phyloP scores from a whole-genome alignment of 208 protist species.

The Eutreptiella sp. region DNA sequence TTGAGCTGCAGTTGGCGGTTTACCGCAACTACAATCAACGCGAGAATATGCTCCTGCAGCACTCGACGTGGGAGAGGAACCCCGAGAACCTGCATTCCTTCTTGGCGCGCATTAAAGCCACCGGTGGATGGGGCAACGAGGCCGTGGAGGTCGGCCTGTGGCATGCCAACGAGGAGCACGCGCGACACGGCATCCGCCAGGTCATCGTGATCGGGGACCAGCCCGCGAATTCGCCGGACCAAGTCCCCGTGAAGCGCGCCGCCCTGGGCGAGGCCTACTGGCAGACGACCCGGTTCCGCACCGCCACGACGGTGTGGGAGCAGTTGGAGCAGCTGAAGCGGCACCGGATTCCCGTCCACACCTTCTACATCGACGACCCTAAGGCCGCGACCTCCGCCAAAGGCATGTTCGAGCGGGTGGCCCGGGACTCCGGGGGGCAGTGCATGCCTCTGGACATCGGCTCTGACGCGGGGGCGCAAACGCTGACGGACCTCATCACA shows the following conservation, averaged over 20 bases:
- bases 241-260: not conserved
- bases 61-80: slow-evolving; percentile 18
- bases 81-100: slow-evolving; percentile 13
- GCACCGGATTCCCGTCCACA: slow-evolving; percentile 6
- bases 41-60: slow-evolving; percentile 18
- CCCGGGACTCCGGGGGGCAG: not conserved
- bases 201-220: slow-evolving; percentile 23
- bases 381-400: no score
- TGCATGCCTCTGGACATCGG: not conserved
- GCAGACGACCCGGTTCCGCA: no score
- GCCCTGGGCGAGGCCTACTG: no score
- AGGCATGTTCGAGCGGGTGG: slow-evolving; percentile 2
- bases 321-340: not conserved
- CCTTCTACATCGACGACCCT: slow-evolving; percentile 2
- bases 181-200: slow-evolving; percentile 3
- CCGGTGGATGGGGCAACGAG: slow-evolving; percentile 27
- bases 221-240: slow-evolving; percentile 1
- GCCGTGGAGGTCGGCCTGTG: slow-evolving; percentile 26
- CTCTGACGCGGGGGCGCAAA: not conserved
- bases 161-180: slow-evolving; percentile 25
- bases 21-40: slow-evolving; percentile 29
- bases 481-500: not conserved
- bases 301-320: not conserved
- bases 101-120: slow-evolving; percentile 1
- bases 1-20: slow-evolving; percentile 20